These are phyloP conservation scores for Acanthamoeba sp. DNA, from an alignment of 208 protist genomes.

Conservation along the genomic window DNA sequence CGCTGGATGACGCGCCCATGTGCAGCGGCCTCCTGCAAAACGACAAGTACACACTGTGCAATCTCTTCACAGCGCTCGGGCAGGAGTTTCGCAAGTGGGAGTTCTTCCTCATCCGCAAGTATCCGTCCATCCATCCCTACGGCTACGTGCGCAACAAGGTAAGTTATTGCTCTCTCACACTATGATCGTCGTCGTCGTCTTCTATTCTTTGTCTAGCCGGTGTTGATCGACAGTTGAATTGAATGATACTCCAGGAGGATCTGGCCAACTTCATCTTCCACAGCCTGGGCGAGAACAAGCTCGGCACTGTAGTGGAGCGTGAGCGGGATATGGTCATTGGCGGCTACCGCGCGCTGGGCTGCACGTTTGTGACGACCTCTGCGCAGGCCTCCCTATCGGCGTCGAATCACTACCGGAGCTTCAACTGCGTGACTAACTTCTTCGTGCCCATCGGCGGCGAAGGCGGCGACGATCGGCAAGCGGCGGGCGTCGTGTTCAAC, in stretches of 20 bases:
- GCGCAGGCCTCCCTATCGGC: not conserved
- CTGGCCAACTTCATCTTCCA: not conserved
- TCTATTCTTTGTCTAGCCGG: no score
- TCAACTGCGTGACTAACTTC: constrained; percentile 1
- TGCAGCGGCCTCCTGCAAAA: not conserved
- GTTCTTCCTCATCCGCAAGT: not conserved
- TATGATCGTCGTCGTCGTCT: not conserved
- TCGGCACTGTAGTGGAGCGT: not conserved
- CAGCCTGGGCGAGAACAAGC: not conserved
- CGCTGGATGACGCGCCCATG: not conserved
- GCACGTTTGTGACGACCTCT: not conserved
- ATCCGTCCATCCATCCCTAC: not conserved
- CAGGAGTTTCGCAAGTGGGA: not conserved
- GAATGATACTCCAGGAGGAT: not conserved
- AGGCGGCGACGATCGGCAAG: no score
- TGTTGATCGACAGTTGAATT: no score
- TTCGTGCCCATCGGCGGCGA: not conserved
- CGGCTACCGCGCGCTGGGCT: not conserved
- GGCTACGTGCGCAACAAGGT: not conserved
- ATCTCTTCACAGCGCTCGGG: not conserved
- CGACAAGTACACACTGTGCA: not conserved
- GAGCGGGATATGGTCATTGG: not conserved
- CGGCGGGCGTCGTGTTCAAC: not conserved
- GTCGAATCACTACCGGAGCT: not conserved
- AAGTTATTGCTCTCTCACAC: not conserved